Evolutionary conservation across 176 grass and related monocot species (phyloP).

Genomic region (Oryza meyeriana): DNA sequence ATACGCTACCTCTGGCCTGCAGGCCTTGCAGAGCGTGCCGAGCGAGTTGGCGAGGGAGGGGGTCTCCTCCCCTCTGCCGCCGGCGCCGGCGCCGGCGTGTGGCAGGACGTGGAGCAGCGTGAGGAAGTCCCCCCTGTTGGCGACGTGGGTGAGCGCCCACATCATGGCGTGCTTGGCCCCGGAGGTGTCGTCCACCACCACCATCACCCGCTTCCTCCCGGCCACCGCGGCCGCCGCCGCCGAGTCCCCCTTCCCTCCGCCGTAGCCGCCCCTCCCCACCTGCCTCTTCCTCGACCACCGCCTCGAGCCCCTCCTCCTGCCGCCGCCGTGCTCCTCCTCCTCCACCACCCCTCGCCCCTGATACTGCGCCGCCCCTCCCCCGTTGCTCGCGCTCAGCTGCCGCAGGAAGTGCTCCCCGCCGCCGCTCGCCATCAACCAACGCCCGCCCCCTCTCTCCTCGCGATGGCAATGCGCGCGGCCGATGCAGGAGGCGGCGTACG

Average conservation of each 20-base stretch:
- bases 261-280: constrained; percentile 21
- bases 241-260: constrained; percentile 3
- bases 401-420: constrained; percentile 65
- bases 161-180: constrained; percentile 95
- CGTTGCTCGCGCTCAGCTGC: constrained; percentile 61
- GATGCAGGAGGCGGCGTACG: neutral
- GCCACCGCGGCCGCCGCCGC: constrained; percentile 5
- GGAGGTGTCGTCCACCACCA: constrained; percentile 76
- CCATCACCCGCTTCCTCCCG: constrained; percentile 87
- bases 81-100: constrained; percentile 22
- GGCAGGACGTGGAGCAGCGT: constrained; percentile 81
- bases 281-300: constrained; percentile 71
- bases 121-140: constrained; percentile 84
- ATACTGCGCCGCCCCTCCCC: neutral
- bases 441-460: neutral
- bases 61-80: constrained; percentile 33
- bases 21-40: constrained; percentile 76
- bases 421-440: constrained; percentile 34
- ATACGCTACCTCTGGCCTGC: constrained; percentile 70
- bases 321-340: constrained; percentile 18
- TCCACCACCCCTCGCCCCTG: neutral
- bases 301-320: constrained; percentile 49
- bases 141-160: constrained; percentile 93
- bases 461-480: neutral
- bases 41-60: constrained; percentile 74